A percentile compares a stretch with the other conserved stretches of the same genome.
phyloP scores from a whole-genome alignment of 164 flowering plant species.

The Vitis cinerea region DNA sequence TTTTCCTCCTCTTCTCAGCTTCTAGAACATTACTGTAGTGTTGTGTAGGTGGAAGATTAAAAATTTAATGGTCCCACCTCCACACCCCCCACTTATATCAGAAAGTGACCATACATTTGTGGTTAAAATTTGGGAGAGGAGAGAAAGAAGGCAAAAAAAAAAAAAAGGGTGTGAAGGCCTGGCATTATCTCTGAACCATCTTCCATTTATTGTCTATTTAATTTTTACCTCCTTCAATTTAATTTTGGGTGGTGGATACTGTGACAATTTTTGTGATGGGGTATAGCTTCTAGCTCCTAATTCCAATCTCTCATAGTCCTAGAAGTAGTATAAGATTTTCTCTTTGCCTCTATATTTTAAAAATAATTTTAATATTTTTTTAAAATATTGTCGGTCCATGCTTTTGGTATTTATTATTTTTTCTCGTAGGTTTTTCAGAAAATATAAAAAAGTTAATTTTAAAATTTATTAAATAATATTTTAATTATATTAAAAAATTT shows the following conservation, averaged over 20 bases:
- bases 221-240: background rate
- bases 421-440: no score
- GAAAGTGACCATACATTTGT: slow-evolving; percentile 39
- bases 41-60: slow-evolving; percentile 15
- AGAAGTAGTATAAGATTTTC: no score
- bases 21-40: background rate
- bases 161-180: background rate
- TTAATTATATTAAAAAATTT: no score
- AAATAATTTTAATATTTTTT: no score
- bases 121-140: background rate
- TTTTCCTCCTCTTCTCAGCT: no score
- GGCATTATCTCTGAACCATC: background rate
- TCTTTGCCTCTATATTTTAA: no score
- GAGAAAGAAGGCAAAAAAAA: background rate
- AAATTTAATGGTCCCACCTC: slow-evolving; percentile 29
- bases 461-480: no score
- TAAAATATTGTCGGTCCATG: no score
- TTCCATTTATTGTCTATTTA: background rate
- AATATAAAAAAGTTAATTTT: no score
- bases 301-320: no score
- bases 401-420: no score
- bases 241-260: background rate
- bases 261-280: background rate
- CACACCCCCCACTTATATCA: slow-evolving; percentile 34
- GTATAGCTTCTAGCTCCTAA: background rate